These are phyloP conservation scores for Fusarium paranaense DNA, from an alignment of 2,329 filamentous ascomycete species.

Conservation along the genomic window DNA sequence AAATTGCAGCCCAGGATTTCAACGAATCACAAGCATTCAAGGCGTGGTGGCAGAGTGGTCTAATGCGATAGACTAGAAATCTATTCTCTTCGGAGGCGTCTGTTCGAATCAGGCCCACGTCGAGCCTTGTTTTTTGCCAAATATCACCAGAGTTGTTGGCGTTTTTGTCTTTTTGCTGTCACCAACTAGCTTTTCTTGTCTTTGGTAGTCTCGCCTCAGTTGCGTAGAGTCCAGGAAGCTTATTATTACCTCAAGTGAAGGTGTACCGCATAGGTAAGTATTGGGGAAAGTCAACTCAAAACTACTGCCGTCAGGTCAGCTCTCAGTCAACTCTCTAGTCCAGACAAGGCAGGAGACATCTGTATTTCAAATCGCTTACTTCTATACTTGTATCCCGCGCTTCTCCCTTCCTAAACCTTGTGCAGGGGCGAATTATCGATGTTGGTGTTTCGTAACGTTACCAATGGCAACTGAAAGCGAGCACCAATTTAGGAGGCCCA, in stretches of 20 bases:
- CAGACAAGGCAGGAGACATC: neutral
- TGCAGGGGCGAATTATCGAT: neutral
- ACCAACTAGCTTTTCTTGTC: neutral
- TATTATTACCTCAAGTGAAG: neutral
- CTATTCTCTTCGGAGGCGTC: conserved; percentile 1
- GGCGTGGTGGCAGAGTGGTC: conserved; percentile 3
- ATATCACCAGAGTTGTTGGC: too few species aligned
- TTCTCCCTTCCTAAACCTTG: neutral
- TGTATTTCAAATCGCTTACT: neutral
- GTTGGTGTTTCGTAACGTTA: neutral
- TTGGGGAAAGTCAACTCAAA: neutral
- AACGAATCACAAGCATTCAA: neutral
- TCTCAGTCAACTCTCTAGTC: neutral
- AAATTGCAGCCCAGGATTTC: neutral
- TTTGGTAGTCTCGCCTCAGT: neutral
- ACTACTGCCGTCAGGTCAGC: neutral
- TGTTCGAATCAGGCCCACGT: neutral
- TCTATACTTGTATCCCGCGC: neutral
- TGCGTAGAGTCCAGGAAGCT: neutral
- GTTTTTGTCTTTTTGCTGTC: neutral
- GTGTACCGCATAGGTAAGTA: neutral
- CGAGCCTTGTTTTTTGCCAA: neutral
- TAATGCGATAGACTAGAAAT: conserved; percentile 7
- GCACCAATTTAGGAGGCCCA: neutral
- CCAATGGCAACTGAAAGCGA: neutral